Evolutionary conservation across 1,284 basidiomycete genomes (phyloP).

Genomic region (Ceratobasidium sp.): DNA sequence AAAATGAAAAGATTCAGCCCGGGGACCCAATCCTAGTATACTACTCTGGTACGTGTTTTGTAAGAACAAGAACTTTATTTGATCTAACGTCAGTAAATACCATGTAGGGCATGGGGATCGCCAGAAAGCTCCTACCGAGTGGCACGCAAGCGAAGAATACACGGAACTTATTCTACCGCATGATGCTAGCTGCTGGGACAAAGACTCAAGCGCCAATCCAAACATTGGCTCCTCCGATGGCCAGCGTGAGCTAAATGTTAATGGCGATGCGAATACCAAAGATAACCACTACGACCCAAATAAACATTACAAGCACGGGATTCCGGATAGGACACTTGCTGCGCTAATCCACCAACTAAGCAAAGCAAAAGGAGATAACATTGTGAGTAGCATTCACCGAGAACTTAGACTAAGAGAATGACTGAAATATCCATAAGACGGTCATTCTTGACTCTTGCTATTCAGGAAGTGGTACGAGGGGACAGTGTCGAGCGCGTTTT

Average conservation of each 20-base stretch:
- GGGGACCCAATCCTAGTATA: constrained; percentile 31
- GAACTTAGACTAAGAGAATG: neutral
- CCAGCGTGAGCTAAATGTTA: too few relatives aligned
- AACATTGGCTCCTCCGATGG: too few relatives aligned
- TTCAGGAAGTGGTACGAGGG: constrained; percentile 21
- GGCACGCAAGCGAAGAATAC: neutral
- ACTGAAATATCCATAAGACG: neutral
- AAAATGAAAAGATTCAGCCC: constrained; percentile 5
- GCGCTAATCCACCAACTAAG: constrained; percentile 10
- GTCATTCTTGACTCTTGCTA: constrained; percentile 18
- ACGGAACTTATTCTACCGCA: constrained; percentile 13
- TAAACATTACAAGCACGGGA: constrained; percentile 10
- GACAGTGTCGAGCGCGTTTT: neutral
- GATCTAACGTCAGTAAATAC: neutral
- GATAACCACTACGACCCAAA: neutral
- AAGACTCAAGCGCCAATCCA: neutral
- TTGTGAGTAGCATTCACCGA: neutral
- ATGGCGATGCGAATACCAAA: neutral
- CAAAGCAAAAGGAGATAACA: constrained; percentile 34
- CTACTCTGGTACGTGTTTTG: constrained; percentile 4
- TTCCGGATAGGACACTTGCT: constrained; percentile 29
- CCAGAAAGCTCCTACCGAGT: neutral
- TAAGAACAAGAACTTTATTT: neutral
- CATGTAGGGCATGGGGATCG: constrained; percentile 16
- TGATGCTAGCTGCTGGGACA: constrained; percentile 1